These are phyloP conservation scores for Tephrocybe sp. DNA, from an alignment of 768 basidiomycete genomes.

Conservation along the genomic window DNA sequence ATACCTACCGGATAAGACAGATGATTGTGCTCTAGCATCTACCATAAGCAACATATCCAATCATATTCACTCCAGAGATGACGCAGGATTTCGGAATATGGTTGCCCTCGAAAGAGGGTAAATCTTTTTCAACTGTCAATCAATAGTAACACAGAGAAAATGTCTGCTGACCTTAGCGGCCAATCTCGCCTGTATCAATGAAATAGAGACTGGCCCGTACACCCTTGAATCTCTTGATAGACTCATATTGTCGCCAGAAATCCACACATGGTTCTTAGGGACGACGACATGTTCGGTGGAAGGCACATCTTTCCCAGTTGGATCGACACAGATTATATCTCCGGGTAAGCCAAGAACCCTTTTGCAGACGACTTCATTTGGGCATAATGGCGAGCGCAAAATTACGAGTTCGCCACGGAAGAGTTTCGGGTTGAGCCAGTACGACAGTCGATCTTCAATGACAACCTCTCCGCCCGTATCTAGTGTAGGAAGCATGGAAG, in stretches of 20 bases:
- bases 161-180: slow-evolving; percentile 54
- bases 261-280: slow-evolving; percentile 88
- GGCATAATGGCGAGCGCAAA: slow-evolving; percentile 66
- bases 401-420: slow-evolving; percentile 77
- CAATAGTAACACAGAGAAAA: not conserved
- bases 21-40: not conserved
- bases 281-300: slow-evolving; percentile 73
- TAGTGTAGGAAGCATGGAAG: slow-evolving; percentile 82
- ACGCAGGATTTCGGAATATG: slow-evolving; percentile 40
- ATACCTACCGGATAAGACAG: not conserved
- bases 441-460: slow-evolving; percentile 59
- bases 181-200: slow-evolving; percentile 67
- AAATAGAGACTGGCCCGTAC: slow-evolving; percentile 92
- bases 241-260: slow-evolving; percentile 84
- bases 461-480: slow-evolving; percentile 55
- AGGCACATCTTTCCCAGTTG: slow-evolving; percentile 61
- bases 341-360: slow-evolving; percentile 88
- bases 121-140: slow-evolving; percentile 28
- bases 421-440: slow-evolving; percentile 49
- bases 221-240: slow-evolving; percentile 83
- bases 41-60: not conserved
- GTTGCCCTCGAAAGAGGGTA: slow-evolving; percentile 38
- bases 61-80: slow-evolving; percentile 28
- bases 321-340: slow-evolving; percentile 86
- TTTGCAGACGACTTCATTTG: slow-evolving; percentile 75